Conservation (phyloP, 1,284 basidiomycete species). For the Trametes pubescens region DNA sequence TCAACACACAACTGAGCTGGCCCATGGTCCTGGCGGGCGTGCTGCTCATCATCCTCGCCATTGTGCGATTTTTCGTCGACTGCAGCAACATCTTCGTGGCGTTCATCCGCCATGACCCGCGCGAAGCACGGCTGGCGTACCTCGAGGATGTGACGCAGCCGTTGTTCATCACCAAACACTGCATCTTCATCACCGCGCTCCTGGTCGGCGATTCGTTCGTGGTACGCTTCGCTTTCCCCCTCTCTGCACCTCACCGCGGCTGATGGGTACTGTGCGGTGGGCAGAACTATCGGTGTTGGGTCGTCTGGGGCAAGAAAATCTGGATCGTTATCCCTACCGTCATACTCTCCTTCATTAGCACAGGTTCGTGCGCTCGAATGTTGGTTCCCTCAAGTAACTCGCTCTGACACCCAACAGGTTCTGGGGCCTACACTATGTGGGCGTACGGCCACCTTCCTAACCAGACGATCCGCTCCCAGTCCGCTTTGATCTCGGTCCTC, state of each 20-base stretch:
- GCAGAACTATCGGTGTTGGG: constrained; percentile 34
- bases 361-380: constrained; percentile 11
- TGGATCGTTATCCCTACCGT: constrained; percentile 27
- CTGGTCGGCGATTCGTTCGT: constrained; percentile 33
- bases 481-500: constrained; percentile 24
- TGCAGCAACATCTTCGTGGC: constrained; percentile 29
- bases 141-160: constrained; percentile 26
- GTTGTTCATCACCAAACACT: constrained; percentile 27
- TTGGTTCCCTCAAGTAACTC: background rate
- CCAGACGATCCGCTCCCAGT: constrained; percentile 19
- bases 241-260: background rate
- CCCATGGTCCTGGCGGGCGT: constrained; percentile 26
- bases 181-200: constrained; percentile 22
- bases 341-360: constrained; percentile 23
- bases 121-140: constrained; percentile 24
- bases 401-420: background rate
- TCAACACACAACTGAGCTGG: constrained; percentile 15
- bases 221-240: constrained; percentile 10
- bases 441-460: constrained; percentile 15
- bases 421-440: constrained; percentile 21
- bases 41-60: constrained; percentile 29
- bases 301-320: constrained; percentile 33
- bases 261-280: background rate
- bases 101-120: constrained; percentile 24
- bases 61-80: constrained; percentile 27